Evolutionary conservation across 495 filamentous ascomycete genomes (phyloP).

Genomic region (Podospora pseudopauciseta): DNA sequence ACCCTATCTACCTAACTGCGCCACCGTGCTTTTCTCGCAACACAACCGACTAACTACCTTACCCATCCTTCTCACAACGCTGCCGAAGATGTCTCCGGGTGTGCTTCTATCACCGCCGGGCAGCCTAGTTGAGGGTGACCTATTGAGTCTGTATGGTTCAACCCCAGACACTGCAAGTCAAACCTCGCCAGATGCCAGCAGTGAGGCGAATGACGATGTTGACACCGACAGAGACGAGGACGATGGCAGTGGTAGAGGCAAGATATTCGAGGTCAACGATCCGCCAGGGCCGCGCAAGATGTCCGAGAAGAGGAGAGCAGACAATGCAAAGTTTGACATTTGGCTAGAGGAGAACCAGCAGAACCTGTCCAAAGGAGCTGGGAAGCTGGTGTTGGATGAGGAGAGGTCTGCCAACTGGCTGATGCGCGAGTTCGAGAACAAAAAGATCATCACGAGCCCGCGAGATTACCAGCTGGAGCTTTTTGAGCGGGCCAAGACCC

Average conservation of each 20-base stretch:
- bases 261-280: slow-evolving; percentile 24
- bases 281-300: slow-evolving; percentile 32
- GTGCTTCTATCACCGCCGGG: neutral
- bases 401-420: slow-evolving; percentile 26
- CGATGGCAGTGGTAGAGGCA: slow-evolving; percentile 9
- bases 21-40: neutral
- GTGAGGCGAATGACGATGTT: neutral
- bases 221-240: slow-evolving; percentile 27
- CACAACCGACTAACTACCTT: neutral
- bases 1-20: neutral
- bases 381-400: slow-evolving; percentile 19
- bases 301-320: slow-evolving; percentile 46
- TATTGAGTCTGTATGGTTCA: neutral
- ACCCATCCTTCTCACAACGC: neutral
- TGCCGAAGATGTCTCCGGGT: neutral
- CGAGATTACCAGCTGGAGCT: slow-evolving; percentile 91
- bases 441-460: slow-evolving; percentile 64
- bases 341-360: slow-evolving; percentile 38
- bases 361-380: slow-evolving; percentile 12
- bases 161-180: neutral
- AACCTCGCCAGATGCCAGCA: neutral
- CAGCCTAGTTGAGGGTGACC: neutral
- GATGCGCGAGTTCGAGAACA: slow-evolving; percentile 32
- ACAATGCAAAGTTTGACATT: slow-evolving; percentile 53
- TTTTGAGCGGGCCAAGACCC: slow-evolving; percentile 79